Conservation (phyloP, 2,329 filamentous ascomycete genomes). For the Aspergillus ustus region DNA sequence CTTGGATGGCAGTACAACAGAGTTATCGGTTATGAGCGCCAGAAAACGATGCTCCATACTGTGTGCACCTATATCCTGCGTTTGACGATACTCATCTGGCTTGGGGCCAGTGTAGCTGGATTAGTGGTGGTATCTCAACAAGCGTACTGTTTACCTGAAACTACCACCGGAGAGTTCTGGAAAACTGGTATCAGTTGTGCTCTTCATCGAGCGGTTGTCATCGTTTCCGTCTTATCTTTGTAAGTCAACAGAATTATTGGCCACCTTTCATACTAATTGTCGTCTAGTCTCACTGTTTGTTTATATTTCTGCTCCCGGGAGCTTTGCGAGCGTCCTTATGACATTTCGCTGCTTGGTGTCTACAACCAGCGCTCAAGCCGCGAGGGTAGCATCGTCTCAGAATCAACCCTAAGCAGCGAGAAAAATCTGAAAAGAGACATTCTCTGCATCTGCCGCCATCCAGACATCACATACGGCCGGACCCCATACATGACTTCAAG, state of each 20-base stretch:
- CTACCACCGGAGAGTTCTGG: slow-evolving; percentile 36
- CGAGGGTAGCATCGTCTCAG: slow-evolving; percentile 38
- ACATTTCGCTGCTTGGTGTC: slow-evolving; percentile 43
- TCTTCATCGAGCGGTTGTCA: slow-evolving; percentile 40
- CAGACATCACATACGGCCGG: slow-evolving; percentile 36
- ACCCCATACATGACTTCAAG: slow-evolving; percentile 29
- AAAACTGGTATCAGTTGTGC: slow-evolving; percentile 42
- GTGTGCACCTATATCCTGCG: slow-evolving; percentile 42
- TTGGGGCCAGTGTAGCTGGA: slow-evolving; percentile 43
- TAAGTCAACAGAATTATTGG: slow-evolving; percentile 26
- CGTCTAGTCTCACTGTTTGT: slow-evolving; percentile 38
- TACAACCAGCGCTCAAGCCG: slow-evolving; percentile 30
- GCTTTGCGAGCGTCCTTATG: slow-evolving; percentile 43
- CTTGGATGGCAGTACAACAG: slow-evolving; percentile 45
- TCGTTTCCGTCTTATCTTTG: slow-evolving; percentile 42
- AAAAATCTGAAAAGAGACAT: slow-evolving; percentile 43
- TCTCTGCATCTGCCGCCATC: slow-evolving; percentile 42
- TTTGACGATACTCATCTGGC: slow-evolving; percentile 42
- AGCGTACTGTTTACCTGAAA: slow-evolving; percentile 36
- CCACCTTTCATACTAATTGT: neutral
- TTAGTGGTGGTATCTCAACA: slow-evolving; percentile 43
- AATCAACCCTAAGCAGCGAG: slow-evolving; percentile 42
- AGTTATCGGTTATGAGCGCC: slow-evolving; percentile 34
- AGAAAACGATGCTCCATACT: slow-evolving; percentile 38
- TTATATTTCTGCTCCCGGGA: slow-evolving; percentile 44